Conservation (phyloP, 1,284 basidiomycete species). For the Austroboletus niveus region DNA sequence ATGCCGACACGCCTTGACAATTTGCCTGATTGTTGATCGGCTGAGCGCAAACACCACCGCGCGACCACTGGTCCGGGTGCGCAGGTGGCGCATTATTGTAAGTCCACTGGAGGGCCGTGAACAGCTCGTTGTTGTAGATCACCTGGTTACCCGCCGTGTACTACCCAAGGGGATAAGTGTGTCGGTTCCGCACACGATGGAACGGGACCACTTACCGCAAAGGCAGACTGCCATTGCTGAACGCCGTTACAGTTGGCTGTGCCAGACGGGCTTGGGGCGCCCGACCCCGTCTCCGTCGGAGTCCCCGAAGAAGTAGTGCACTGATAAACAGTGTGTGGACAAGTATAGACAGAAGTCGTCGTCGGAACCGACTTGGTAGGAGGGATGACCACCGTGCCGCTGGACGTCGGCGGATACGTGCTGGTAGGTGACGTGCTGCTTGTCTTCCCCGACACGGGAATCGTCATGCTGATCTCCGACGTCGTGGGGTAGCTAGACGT, state of each 20-base stretch:
- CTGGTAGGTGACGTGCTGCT: not conserved
- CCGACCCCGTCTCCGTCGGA: not conserved
- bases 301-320: not conserved
- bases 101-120: conserved; percentile 28
- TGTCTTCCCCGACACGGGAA: no score
- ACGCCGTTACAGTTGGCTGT: conserved; percentile 13
- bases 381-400: no score
- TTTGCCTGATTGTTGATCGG: conserved; percentile 24
- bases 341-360: no score
- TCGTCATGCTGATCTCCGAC: no score
- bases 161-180: conserved; percentile 11
- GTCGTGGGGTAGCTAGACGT: no score
- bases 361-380: not conserved
- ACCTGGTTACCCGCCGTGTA: conserved; percentile 21
- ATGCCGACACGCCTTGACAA: conserved; percentile 19
- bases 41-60: conserved; percentile 10
- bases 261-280: not conserved
- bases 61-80: conserved; percentile 23
- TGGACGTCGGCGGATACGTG: not conserved
- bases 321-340: no score
- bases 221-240: conserved; percentile 24
- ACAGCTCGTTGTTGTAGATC: conserved; percentile 24
- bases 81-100: conserved; percentile 20
- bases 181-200: rapidly evolving
- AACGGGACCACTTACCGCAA: conserved; percentile 18